A percentile compares a stretch with the other conserved stretches of the same genome.
Evolutionary conservation across 2,329 filamentous ascomycete species (phyloP).

Genomic region (Hypoxylon sp.): DNA sequence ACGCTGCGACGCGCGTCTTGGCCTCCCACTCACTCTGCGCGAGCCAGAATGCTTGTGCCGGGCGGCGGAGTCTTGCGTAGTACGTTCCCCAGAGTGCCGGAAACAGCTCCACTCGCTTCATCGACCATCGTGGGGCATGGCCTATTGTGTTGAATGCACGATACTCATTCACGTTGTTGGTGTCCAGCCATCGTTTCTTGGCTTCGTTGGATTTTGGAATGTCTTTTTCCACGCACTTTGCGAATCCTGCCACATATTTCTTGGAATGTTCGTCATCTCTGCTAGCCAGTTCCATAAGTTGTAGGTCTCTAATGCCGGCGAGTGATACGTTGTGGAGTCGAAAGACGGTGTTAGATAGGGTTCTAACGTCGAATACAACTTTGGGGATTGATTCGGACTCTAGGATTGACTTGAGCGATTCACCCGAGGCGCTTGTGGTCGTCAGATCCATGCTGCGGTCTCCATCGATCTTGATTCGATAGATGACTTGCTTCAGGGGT

Average conservation of each 20-base stretch:
- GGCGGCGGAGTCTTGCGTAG: constrained; percentile 9
- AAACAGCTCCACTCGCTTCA: constrained; percentile 21
- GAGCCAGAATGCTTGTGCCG: constrained; percentile 13
- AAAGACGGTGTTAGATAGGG: constrained; percentile 70
- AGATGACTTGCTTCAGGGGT: neutral
- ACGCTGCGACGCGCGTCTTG: constrained; percentile 14
- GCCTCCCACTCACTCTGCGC: constrained; percentile 10
- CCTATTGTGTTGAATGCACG: neutral
- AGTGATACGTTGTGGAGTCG: constrained; percentile 61
- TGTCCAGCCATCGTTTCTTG: constrained; percentile 3
- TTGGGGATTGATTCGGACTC: constrained; percentile 62
- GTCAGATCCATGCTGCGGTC: neutral
- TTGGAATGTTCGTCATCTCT: constrained; percentile 45
- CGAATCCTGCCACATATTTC: constrained; percentile 55
- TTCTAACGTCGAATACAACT: constrained; percentile 71
- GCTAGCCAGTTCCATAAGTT: constrained; percentile 68
- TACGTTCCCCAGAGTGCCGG: constrained; percentile 22
- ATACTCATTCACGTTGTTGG: constrained; percentile 3
- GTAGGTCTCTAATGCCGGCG: constrained; percentile 64
- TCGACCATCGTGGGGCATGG: constrained; percentile 7
- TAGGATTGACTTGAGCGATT: constrained; percentile 59
- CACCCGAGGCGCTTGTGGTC: constrained; percentile 4
- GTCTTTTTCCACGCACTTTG: constrained; percentile 54
- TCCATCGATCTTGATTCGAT: constrained; percentile 3
- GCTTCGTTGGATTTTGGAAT: constrained; percentile 7